Base-by-base conservation (phyloP, 441 rosid species). In the Corymbia citriodora region DNA sequence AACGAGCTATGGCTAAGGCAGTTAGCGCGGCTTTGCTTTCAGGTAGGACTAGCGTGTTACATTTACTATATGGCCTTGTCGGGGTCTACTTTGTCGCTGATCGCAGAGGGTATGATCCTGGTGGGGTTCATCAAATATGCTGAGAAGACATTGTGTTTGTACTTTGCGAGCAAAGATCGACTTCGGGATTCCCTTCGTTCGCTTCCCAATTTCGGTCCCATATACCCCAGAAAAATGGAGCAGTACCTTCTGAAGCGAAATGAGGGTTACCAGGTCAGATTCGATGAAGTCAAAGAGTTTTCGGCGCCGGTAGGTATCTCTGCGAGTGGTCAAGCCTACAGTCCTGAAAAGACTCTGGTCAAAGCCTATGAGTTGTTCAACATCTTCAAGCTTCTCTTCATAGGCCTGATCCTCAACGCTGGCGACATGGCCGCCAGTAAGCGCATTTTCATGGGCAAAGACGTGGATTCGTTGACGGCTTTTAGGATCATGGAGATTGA, bases 371-470 rank as follows among this genome's bases (percentile, higher is more conserved):
- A 65, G 5, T n/a, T 65, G 40, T 65, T 65, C 19, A 15, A n/a
- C 6, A 65, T 3, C 10, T n/a, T n/a, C 74, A n/a, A 65, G 40
- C 19, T 65, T n/a, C 10, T 65, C 74, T 65, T 65, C 74, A 17
- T 65, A 40, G 74, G 74, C 6, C 36, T n/a, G 5, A 8, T 65
- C 19, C 19, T 65, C 74, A 65, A n/a, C 74, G 15, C 19, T 15
- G 72, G 40, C 21, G 10, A 8, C 36, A 17, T 63, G 70, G 70
- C 70, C 70, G 1, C 72, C 10, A 61, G 70, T 1, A 12, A 61
- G 31, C 31, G 9, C 31, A 27, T 61, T 61, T 61, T 61, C 31
- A 61, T 27, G 70, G 70, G 10, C 70, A 1, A 0, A 2, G 0
- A 0, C 59, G 19, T 61, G 70, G 2, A 27, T 2, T 3, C 70